phyloP scores from a whole-genome alignment of 2,329 filamentous ascomycete species.

The Aspergillus floridensis region DNA sequence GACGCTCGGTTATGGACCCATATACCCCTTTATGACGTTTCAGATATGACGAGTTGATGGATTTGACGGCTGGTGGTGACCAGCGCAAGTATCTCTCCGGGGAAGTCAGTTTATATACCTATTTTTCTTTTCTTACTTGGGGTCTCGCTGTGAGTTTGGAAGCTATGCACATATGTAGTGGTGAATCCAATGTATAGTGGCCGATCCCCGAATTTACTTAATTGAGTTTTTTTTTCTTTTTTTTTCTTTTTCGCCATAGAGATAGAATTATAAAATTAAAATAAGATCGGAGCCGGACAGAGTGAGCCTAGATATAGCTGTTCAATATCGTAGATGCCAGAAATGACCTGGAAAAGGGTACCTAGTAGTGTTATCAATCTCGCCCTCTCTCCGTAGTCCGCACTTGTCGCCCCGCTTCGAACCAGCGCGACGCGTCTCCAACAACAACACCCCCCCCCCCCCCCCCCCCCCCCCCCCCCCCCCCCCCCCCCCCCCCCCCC shows the following conservation, averaged over 20 bases:
- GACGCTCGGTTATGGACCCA: conserved; percentile 23
- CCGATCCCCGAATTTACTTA: neutral
- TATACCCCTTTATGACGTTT: conserved; percentile 33
- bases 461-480: too few species aligned
- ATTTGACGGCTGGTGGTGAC: conserved; percentile 11
- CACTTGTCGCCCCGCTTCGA: conserved; percentile 1
- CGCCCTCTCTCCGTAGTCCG: neutral
- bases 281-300: too few species aligned
- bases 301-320: too few species aligned
- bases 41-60: conserved; percentile 31
- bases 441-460: neutral
- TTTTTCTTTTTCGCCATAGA: neutral
- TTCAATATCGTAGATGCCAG: too few species aligned
- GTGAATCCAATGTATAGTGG: conserved; percentile 4
- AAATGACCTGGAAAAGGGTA: too few species aligned
- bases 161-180: conserved; percentile 5
- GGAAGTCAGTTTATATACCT: neutral
- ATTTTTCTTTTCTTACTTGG: neutral
- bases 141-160: conserved; percentile 1
- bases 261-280: too few species aligned
- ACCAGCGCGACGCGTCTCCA: conserved; percentile 2
- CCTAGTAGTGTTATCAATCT: neutral
- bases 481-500: too few species aligned
- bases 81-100: conserved; percentile 3
- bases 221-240: too few species aligned